Percentiles rank a stretch among this genome's conserved stretches.
Evolutionary conservation across 805 yeast species (phyloP).

Genomic region (Starmerella apicola): DNA sequence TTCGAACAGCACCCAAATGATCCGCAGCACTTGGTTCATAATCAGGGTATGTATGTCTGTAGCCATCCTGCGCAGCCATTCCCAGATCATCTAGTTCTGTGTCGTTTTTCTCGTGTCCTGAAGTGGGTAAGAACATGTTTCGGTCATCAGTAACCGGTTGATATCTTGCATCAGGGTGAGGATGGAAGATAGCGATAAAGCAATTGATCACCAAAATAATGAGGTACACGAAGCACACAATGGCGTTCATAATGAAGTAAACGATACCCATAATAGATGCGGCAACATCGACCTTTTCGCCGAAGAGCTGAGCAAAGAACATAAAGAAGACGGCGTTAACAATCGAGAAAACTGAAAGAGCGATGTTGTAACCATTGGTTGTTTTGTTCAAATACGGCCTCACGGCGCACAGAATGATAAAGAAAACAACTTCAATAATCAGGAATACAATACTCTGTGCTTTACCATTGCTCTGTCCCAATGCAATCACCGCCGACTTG

Average conservation of each 20-base stretch:
- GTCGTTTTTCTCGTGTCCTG: slow-evolving; percentile 26
- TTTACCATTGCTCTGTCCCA: slow-evolving; percentile 68
- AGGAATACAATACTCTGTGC: slow-evolving; percentile 70
- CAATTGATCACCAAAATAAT: slow-evolving; percentile 83
- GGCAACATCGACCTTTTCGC: slow-evolving; percentile 66
- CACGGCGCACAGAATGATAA: slow-evolving; percentile 49
- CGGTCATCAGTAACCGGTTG: slow-evolving; percentile 96
- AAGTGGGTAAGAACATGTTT: slow-evolving; percentile 62
- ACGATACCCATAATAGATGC: slow-evolving; percentile 86
- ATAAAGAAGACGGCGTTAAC: slow-evolving; percentile 76
- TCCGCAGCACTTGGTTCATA: slow-evolving; percentile 8
- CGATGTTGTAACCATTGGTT: slow-evolving; percentile 86
- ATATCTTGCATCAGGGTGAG: slow-evolving; percentile 90
- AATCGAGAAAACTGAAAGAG: slow-evolving; percentile 65
- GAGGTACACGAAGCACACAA: slow-evolving; percentile 67
- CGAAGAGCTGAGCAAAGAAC: slow-evolving; percentile 76
- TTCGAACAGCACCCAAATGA: background rate
- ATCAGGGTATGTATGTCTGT: slow-evolving; percentile 20
- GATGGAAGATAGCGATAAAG: slow-evolving; percentile 65
- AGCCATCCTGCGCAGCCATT: slow-evolving; percentile 34
- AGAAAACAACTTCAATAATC: slow-evolving; percentile 59
- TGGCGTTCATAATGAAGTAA: slow-evolving; percentile 79
- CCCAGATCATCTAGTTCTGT: slow-evolving; percentile 65
- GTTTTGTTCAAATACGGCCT: slow-evolving; percentile 92
- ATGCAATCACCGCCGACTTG: slow-evolving; percentile 75